Evolutionary conservation across 169 alveolate species (phyloP), one percentile per base, ranked within the genome.

Genomic region (Plasmodium coatneyi): DNA sequence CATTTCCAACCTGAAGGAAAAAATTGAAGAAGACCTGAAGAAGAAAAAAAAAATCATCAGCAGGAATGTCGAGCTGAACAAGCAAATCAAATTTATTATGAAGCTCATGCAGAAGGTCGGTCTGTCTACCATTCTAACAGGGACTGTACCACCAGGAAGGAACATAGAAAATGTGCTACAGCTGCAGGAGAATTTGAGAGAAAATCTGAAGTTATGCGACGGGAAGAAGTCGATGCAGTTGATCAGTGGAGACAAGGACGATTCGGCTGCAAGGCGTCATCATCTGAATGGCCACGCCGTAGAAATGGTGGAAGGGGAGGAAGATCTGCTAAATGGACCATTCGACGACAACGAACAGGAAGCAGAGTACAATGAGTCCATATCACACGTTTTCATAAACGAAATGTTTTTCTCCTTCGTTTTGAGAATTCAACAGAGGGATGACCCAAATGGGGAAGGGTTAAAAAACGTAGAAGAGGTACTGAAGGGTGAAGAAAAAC

Each of bases 21-120:
- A 91, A 82, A 91, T 91, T 71, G 95, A 71, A 49, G 92, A 91
- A n/a, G 95, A 91, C 56, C 46, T 91, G 43, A 80, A 81, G 32
- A 91, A 91, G 25, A 91, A 91, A 52, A 91, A 91, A 56, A 91
- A 91, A 66, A 81, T 91, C 52, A 81, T 81, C 54, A 41, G 60
- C 60, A 80, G 95, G 81, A 91, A 91, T 80, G 56, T 91, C n/a
- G 95, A 91, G 41, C 92, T 91, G 30, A 91, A 81, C 71, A 91
- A 81, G 39, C 95, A 91, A 81, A 91, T 91, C 14, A 80, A 82
- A 49, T 91, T 91, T 82, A 82, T 91, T 46, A 91, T 91, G 95
- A 91, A 91, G 30, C 84, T 91, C 34, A 91, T 91, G 95, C 95
- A 91, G 60, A 91, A 91, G 80, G 92, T 91, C 16, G 95, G 95